Evolutionary conservation across 768 basidiomycete species (phyloP), one percentile per base, ranked within the genome.

Genomic region (Roridomyces roridus): DNA sequence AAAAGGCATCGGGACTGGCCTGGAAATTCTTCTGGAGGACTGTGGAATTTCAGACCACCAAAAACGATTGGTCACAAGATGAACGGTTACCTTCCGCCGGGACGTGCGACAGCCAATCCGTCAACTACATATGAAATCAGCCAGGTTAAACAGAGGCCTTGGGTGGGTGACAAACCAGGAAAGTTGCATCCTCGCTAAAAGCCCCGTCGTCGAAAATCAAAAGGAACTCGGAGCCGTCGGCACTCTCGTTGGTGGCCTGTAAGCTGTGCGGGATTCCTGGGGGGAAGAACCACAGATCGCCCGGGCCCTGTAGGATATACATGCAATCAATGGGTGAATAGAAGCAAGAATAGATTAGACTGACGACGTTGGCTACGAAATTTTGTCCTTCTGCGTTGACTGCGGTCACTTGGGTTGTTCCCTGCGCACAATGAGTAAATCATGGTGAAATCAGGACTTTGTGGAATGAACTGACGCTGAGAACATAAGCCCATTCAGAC

Each of bases 241-340:
- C 71, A 46, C 75, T 68, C 51, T 79, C 78, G 36, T 65, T 65
- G 1, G 79, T 82, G 7, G 77, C 84, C 67, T 85, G 83, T 11
- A 85, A 70, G 14, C 79, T 80, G 64, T 85, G 84, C 1, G 84
- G 84, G 46, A 79, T 74, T 5, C 82, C 83, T 6, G 84, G 74
- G 14, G 82, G 83, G 72, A 84, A 83, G 68, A 77, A 85, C 83
- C 84, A 84, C 14, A 84, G 60, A 61, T 84, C 83, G 15, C 81
- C 83, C 31, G 76, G 67, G 26, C 69, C 68, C 80, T 82, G 34
- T n/a, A n/a, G n/a, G n/a, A n/a, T n/a, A n/a, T n/a, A n/a, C n/a
- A 31, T 37, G 35, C 18, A 34, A 46, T 29, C 15, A 49, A 46
- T 11, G 15, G 46, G 41, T 34, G n/a, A n/a, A 40, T 34, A 29